phyloP scores from a whole-genome alignment of 257 asterid genomes.

The Lavandula angustifolia region DNA sequence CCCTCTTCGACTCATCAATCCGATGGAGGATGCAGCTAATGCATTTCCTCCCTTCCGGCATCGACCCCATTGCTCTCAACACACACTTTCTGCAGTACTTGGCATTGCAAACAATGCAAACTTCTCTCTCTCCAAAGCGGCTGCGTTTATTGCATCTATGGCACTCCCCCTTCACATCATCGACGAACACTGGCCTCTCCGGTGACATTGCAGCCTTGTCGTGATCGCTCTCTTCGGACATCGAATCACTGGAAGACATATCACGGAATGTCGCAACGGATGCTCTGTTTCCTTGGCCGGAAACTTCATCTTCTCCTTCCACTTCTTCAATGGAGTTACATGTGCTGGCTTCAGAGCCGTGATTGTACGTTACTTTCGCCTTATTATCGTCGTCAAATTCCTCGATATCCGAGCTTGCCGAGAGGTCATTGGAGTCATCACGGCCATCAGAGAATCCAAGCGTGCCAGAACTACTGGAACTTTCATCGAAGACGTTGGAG shows the following conservation, averaged over 20 bases:
- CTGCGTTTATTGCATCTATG: conserved; percentile 53
- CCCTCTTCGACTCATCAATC: conserved; percentile 63
- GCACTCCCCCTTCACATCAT: conserved; percentile 61
- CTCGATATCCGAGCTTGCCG: conserved; percentile 66
- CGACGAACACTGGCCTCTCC: conserved; percentile 42
- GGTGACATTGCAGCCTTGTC: conserved; percentile 35
- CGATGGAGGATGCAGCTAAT: conserved; percentile 57
- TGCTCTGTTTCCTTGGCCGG: conserved; percentile 36
- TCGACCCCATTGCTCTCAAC: conserved; percentile 90
- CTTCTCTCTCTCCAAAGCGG: conserved; percentile 64
- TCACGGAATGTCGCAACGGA: conserved; percentile 54
- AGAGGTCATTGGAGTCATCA: conserved; percentile 39
- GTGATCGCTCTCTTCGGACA: conserved; percentile 39
- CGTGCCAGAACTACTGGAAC: conserved; percentile 71
- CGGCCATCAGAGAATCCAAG: conserved; percentile 59
- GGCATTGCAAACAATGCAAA: conserved; percentile 79
- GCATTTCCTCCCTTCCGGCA: conserved; percentile 97
- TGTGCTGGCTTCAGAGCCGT: conserved; percentile 14
- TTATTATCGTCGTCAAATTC: conserved; percentile 41
- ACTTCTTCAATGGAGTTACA: conserved; percentile 36
- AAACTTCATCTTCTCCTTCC: conserved; percentile 40
- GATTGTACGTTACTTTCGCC: conserved; percentile 26
- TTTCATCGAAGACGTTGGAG: conserved; percentile 38
- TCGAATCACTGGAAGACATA: conserved; percentile 32
- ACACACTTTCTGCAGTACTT: conserved; percentile 76